phyloP scores from a whole-genome alignment of 129 eudicot species.

The Heracleum sosnowskyi region DNA sequence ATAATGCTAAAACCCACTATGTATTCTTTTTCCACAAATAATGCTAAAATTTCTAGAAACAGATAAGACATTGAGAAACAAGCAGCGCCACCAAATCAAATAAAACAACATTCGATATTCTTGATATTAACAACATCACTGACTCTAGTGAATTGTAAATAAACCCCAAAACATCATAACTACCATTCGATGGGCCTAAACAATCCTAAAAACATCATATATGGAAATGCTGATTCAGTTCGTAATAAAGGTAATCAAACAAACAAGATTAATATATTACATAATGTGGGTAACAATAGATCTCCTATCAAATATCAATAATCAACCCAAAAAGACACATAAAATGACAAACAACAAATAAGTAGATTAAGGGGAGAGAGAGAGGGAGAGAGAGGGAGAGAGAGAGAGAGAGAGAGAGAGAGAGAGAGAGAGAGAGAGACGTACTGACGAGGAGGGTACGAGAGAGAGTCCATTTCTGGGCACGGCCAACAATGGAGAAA shows the following conservation, averaged over 20 bases:
- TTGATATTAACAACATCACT: too few species aligned
- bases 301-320: not conserved
- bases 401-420: not conserved
- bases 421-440: conserved; percentile 23
- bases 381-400: not conserved
- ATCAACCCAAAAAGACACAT: not conserved
- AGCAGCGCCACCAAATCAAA: not conserved
- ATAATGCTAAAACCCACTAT: too few species aligned
- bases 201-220: not conserved
- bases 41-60: not conserved
- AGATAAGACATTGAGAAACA: not conserved
- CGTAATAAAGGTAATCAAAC: too few species aligned
- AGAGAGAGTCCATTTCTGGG: conserved; percentile 97
- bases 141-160: too few species aligned
- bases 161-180: too few species aligned
- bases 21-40: not conserved
- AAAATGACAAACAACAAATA: too few species aligned
- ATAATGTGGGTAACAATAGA: not conserved
- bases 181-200: not conserved
- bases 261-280: too few species aligned
- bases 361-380: too few species aligned
- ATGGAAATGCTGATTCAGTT: not conserved
- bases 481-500: conserved; percentile 98
- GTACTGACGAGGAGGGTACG: conserved; percentile 94
- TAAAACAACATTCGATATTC: too few species aligned